A percentile compares a stretch with the other conserved stretches of the same genome.
Conservation (phyloP, 495 filamentous ascomycete genomes). For the Neurospora intermedia region DNA sequence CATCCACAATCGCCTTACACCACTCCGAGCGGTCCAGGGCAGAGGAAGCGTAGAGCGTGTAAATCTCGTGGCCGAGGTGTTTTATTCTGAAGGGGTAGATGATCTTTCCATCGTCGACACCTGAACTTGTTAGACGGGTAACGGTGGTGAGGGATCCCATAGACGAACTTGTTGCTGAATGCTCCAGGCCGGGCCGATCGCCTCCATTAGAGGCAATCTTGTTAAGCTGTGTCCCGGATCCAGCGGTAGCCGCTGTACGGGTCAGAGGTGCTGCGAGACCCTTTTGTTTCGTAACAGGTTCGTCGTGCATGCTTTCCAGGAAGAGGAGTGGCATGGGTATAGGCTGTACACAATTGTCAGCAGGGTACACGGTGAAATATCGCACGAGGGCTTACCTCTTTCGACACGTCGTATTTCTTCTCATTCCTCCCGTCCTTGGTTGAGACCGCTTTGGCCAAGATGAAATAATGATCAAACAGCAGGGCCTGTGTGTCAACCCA, state of each 20-base stretch:
- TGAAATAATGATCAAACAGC: slow-evolving; percentile 92
- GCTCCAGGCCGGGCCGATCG: slow-evolving; percentile 49
- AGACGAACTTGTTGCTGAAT: slow-evolving; percentile 50
- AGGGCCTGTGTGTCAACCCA: slow-evolving; percentile 90
- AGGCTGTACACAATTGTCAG: slow-evolving; percentile 37
- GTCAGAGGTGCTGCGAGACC: slow-evolving; percentile 62
- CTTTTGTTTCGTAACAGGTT: slow-evolving; percentile 78
- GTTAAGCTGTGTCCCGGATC: slow-evolving; percentile 43
- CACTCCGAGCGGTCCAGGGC: slow-evolving; percentile 69
- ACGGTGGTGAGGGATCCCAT: slow-evolving; percentile 32
- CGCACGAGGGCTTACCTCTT: slow-evolving; percentile 47
- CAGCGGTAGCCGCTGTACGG: slow-evolving; percentile 31
- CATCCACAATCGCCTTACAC: slow-evolving; percentile 87
- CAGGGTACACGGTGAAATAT: slow-evolving; percentile 1
- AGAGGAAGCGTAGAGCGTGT: slow-evolving; percentile 75
- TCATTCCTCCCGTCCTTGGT: slow-evolving; percentile 60
- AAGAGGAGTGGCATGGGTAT: slow-evolving; percentile 96
- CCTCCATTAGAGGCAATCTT: slow-evolving; percentile 35
- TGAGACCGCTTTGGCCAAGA: slow-evolving; percentile 72
- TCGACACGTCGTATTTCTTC: slow-evolving; percentile 90
- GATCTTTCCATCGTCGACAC: slow-evolving; percentile 57
- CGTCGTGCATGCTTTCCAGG: slow-evolving; percentile 82
- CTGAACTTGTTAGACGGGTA: slow-evolving; percentile 34
- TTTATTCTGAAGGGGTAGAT: slow-evolving; percentile 94
- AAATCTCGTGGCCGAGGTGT: slow-evolving; percentile 85